phyloP scores from a whole-genome alignment of 441 rosid genomes.

The Adansonia madagascariensis region DNA sequence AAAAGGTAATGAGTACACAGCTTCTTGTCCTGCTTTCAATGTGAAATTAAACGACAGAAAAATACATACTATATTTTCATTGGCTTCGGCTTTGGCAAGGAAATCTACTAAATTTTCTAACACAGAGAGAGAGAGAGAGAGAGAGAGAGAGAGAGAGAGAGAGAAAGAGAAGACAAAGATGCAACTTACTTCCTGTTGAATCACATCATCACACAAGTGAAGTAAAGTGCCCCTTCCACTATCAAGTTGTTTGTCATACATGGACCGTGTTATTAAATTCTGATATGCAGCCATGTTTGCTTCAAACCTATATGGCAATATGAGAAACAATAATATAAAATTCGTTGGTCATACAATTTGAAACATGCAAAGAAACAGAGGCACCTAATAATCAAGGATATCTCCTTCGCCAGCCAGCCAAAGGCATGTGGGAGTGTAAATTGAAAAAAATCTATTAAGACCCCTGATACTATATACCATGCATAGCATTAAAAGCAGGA shows the following conservation, averaged over 20 bases:
- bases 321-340: slow-evolving; percentile 29
- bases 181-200: slow-evolving; percentile 80
- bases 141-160: no score
- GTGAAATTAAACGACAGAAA: neutral
- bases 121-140: neutral
- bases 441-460: slow-evolving; percentile 5
- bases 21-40: neutral
- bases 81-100: neutral
- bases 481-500: neutral
- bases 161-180: neutral
- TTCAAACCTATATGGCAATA: slow-evolving; percentile 63
- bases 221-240: slow-evolving; percentile 95
- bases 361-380: neutral
- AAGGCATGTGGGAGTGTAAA: neutral
- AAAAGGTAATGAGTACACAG: neutral
- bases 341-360: neutral
- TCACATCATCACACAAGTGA: slow-evolving; percentile 92
- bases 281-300: slow-evolving; percentile 79
- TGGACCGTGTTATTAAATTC: slow-evolving; percentile 80
- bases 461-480: neutral
- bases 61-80: neutral
- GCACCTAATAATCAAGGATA: neutral
- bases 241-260: slow-evolving; percentile 95
- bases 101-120: neutral
- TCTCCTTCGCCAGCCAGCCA: slow-evolving; percentile 15